Evolutionary conservation across 352 stramenopile genomes (phyloP).

Genomic region (Globisporangium paroecandrum): DNA sequence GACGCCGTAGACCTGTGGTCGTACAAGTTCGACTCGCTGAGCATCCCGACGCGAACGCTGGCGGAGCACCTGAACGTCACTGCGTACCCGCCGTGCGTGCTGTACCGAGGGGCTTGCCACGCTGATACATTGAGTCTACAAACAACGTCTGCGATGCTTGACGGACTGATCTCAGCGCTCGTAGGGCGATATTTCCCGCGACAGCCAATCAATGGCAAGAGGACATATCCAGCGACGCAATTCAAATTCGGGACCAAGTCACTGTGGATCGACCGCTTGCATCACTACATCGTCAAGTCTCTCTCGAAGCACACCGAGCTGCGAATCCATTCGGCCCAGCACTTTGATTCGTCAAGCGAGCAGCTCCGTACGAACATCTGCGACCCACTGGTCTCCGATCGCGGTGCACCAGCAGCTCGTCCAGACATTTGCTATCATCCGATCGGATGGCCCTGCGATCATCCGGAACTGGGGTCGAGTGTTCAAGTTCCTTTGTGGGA

Average conservation of each 20-base stretch:
- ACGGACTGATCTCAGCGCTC: constrained; percentile 23
- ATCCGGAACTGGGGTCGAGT: constrained; percentile 20
- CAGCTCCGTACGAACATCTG: constrained; percentile 25
- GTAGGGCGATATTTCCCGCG: constrained; percentile 1
- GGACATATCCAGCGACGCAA: background rate
- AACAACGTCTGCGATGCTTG: constrained; percentile 31
- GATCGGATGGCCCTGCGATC: constrained; percentile 25
- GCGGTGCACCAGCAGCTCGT: background rate
- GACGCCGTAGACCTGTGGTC: constrained; percentile 22
- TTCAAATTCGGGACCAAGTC: constrained; percentile 23
- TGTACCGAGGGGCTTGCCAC: constrained; percentile 9
- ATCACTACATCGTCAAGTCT: constrained; percentile 26
- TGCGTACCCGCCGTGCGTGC: constrained; percentile 5
- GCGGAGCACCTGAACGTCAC: constrained; percentile 7
- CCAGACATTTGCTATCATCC: constrained; percentile 7
- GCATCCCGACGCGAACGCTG: constrained; percentile 16
- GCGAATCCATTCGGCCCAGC: constrained; percentile 28
- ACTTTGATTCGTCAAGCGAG: constrained; percentile 10
- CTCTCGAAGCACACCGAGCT: constrained; percentile 16
- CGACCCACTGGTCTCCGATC: background rate
- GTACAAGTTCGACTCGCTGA: constrained; percentile 42
- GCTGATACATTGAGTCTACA: constrained; percentile 16
- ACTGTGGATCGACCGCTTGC: constrained; percentile 32
- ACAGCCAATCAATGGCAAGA: background rate
- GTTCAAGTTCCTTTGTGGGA: constrained; percentile 25